Conservation (phyloP, 129 eudicot genomes). For the Cynara cardunculus region DNA sequence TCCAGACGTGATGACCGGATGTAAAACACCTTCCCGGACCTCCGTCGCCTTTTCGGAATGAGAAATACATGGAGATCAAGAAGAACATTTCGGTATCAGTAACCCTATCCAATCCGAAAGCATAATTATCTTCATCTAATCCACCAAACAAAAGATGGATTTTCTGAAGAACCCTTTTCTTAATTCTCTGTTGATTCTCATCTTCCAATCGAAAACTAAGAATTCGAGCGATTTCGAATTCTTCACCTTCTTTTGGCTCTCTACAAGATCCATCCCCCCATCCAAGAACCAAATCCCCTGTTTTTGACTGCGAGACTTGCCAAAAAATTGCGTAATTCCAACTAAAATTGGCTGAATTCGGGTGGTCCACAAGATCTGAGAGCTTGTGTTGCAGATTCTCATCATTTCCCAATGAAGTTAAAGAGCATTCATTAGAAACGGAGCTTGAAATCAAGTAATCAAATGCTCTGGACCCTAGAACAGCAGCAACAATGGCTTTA, state of each 20-base stretch:
- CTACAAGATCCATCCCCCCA: slow-evolving; percentile 99
- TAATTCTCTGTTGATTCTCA: slow-evolving; percentile 68
- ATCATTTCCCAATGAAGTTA: slow-evolving; percentile 52
- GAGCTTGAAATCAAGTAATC: slow-evolving; percentile 70
- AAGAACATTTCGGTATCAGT: slow-evolving; percentile 90
- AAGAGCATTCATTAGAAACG: slow-evolving; percentile 64
- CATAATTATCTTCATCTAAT: slow-evolving; percentile 72
- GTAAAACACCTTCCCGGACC: slow-evolving; percentile 78
- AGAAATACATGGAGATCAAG: slow-evolving; percentile 83
- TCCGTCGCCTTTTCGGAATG: slow-evolving; percentile 66
- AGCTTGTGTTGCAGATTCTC: slow-evolving; percentile 79
- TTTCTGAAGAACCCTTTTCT: slow-evolving; percentile 70
- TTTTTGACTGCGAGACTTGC: slow-evolving; percentile 67
- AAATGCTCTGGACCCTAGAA: slow-evolving; percentile 70
- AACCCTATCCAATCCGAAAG: slow-evolving; percentile 81
- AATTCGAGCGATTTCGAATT: slow-evolving; percentile 41
- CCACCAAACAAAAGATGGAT: slow-evolving; percentile 63
- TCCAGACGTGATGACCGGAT: slow-evolving; percentile 65
- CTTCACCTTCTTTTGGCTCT: slow-evolving; percentile 78
- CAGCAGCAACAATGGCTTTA: slow-evolving; percentile 63
- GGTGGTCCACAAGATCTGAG: slow-evolving; percentile 84
- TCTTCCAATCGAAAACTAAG: slow-evolving; percentile 48
- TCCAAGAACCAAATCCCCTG: slow-evolving; percentile 75
- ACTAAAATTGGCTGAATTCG: slow-evolving; percentile 49
- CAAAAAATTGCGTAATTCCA: slow-evolving; percentile 95